Evolutionary conservation across 805 yeast genomes (phyloP).

Genomic region (Sugiyamaella chiloensis): DNA sequence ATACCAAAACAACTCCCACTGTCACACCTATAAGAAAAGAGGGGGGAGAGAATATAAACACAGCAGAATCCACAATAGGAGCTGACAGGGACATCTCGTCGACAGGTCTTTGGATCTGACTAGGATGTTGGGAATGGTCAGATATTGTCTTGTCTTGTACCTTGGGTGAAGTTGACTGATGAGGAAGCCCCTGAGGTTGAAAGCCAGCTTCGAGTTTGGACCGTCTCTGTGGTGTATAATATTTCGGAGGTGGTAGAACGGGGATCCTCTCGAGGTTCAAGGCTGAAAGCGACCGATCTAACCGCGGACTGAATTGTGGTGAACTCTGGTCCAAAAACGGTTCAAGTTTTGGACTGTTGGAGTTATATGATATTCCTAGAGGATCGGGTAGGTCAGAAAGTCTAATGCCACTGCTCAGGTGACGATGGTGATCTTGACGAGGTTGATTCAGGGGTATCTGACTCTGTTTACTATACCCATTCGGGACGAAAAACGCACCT

Average conservation of each 20-base stretch:
- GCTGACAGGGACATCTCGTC: too few relatives aligned
- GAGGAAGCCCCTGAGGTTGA: not conserved
- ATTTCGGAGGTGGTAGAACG: not conserved
- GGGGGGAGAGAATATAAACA: constrained; percentile 7
- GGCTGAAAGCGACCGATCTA: not conserved
- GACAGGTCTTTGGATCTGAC: too few relatives aligned
- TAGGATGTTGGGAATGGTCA: too few relatives aligned
- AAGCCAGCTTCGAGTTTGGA: not conserved
- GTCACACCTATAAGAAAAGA: constrained; percentile 10
- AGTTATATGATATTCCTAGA: too few relatives aligned
- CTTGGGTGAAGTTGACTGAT: not conserved
- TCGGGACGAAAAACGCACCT: not conserved
- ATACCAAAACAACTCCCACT: constrained; percentile 8
- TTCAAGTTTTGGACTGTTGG: not conserved
- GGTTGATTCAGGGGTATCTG: not conserved
- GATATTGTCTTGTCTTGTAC: not conserved
- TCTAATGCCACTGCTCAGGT: not conserved
- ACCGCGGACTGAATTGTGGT: not conserved
- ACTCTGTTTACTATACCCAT: not conserved
- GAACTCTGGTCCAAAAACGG: not conserved
- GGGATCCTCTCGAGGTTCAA: constrained; percentile 2
- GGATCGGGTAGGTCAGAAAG: not conserved
- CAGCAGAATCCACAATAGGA: not conserved
- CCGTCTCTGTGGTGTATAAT: not conserved
- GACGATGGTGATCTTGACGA: not conserved